These are phyloP conservation scores for maize (Zea mays) DNA, from an alignment of 176 grass and related monocot genomes.

Conservation along the genomic window Zm-B73-REFERENCE-NAM-5.0 NC_050103.1:143929001-143929500, in stretches of 20 bases:
- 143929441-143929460: slow-evolving; percentile 90
- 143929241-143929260: slow-evolving; percentile 38
- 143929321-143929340: slow-evolving; percentile 95
- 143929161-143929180: slow-evolving; percentile 76
- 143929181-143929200: slow-evolving; percentile 44
- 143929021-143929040: slow-evolving; percentile 38
- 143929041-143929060: slow-evolving; percentile 28
- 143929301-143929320: slow-evolving; percentile 63
- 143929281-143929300: slow-evolving; percentile 74
- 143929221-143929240: slow-evolving; percentile 24
- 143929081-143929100: slow-evolving; percentile 21
- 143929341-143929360: slow-evolving; percentile 58
- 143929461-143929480: slow-evolving; percentile 96
- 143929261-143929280: slow-evolving; percentile 5
- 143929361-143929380: background rate
- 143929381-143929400: slow-evolving; percentile 32
- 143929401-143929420: slow-evolving; percentile 12
- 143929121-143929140: slow-evolving; percentile 3
- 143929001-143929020: slow-evolving; percentile 30
- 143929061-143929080: slow-evolving; percentile 14
- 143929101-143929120: background rate
- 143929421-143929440: slow-evolving; percentile 56
- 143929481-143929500: slow-evolving; percentile 83
- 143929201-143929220: background rate
- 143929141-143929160: slow-evolving; percentile 55